These are phyloP conservation scores for Xylaria arbuscula DNA, from an alignment of 2,329 filamentous ascomycete genomes.

Conservation along the genomic window DNA sequence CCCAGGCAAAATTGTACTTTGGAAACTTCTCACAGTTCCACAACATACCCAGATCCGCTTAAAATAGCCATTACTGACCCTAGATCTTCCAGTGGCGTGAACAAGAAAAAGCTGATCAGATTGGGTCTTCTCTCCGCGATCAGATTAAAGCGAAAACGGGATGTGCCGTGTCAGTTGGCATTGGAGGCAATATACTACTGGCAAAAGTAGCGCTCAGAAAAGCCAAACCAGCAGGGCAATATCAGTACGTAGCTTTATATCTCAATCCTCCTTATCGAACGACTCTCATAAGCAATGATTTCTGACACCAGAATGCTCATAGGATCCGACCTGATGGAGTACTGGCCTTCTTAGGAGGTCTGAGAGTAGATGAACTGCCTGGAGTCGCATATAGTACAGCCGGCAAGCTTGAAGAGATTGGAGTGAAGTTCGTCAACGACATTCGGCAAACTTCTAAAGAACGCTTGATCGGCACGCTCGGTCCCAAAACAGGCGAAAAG, in stretches of 20 bases:
- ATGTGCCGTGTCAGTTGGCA: constrained; percentile 91
- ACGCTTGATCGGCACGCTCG: constrained; percentile 76
- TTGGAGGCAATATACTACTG: constrained; percentile 88
- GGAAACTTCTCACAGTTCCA: not conserved
- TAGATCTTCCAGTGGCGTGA: constrained; percentile 67
- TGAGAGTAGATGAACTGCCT: constrained; percentile 84
- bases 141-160: constrained; percentile 79
- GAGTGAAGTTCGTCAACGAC: constrained; percentile 84
- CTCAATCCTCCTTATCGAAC: not conserved
- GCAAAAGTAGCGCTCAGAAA: constrained; percentile 91
- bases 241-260: constrained; percentile 60
- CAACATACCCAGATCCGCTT: not conserved
- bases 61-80: not conserved
- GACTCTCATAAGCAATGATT: not conserved
- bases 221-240: constrained; percentile 94
- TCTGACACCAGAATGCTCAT: not conserved
- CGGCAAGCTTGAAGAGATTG: constrained; percentile 87
- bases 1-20: not conserved
- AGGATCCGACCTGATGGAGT: constrained; percentile 80
- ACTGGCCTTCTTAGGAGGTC: constrained; percentile 77
- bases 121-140: constrained; percentile 74
- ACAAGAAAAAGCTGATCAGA: constrained; percentile 79
- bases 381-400: constrained; percentile 93
- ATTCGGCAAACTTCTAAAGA: constrained; percentile 82
- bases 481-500: constrained; percentile 92